Percentiles rank a stretch among this genome's conserved stretches.
Evolutionary conservation across 768 basidiomycete species (phyloP).

Genomic region (Pisolithus tinctorius): DNA sequence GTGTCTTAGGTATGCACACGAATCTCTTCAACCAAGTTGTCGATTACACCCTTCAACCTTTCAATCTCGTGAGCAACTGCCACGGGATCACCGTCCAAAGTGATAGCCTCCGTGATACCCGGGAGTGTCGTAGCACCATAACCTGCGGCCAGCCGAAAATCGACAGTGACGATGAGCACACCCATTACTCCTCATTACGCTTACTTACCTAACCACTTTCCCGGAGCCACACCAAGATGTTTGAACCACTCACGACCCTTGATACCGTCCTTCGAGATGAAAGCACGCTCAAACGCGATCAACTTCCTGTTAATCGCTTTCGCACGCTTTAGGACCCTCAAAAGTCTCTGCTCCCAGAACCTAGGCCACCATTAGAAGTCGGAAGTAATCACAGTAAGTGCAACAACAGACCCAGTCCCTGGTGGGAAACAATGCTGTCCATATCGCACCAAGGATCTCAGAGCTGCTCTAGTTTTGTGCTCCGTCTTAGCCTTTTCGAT

Average conservation of each 20-base stretch:
- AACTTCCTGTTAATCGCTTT: constrained; percentile 56
- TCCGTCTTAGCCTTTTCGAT: constrained; percentile 52
- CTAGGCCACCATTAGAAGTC: constrained; percentile 11
- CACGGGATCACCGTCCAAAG: constrained; percentile 57
- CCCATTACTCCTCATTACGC: background rate
- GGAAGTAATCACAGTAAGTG: background rate
- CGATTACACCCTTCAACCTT: constrained; percentile 48
- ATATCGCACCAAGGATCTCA: constrained; percentile 30
- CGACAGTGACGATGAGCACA: background rate
- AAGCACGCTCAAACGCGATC: constrained; percentile 63
- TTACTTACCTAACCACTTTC: constrained; percentile 67
- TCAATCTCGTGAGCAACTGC: constrained; percentile 59
- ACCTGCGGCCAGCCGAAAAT: constrained; percentile 30
- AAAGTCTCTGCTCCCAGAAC: constrained; percentile 36
- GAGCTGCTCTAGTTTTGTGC: constrained; percentile 37
- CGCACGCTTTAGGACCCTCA: constrained; percentile 54
- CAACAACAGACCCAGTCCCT: constrained; percentile 10
- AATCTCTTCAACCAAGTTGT: constrained; percentile 37
- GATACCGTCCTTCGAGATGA: constrained; percentile 72
- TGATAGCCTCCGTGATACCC: constrained; percentile 71
- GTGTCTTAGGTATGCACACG: background rate
- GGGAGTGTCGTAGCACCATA: constrained; percentile 82
- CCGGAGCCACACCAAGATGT: constrained; percentile 77
- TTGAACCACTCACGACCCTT: constrained; percentile 78
- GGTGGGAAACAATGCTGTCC: constrained; percentile 2